Evolutionary conservation across 139 green algal species (phyloP).

Genomic region (Trebouxia sp.): DNA sequence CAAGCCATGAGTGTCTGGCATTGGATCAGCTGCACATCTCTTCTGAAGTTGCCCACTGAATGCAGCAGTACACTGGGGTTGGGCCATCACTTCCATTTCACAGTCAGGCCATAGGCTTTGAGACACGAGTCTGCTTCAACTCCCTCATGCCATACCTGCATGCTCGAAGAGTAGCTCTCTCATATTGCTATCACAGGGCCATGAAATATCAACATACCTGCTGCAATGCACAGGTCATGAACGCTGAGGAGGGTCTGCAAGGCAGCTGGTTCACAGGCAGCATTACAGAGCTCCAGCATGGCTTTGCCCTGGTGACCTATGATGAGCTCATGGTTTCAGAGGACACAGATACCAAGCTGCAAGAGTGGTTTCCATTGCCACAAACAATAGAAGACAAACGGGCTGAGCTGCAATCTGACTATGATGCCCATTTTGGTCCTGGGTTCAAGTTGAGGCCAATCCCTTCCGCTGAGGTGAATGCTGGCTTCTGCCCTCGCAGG

Average conservation of each 20-base stretch:
- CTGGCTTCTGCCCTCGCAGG: not conserved
- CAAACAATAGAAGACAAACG: not conserved
- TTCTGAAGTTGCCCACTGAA: no score
- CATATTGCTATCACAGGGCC: no score
- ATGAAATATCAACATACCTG: no score
- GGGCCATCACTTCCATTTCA: not conserved
- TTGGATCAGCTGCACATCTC: conserved; percentile 26
- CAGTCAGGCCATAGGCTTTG: not conserved
- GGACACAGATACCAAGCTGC: conserved; percentile 39
- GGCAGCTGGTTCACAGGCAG: conserved; percentile 45
- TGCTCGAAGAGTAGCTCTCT: not conserved
- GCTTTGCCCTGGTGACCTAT: conserved; percentile 50
- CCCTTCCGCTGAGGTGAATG: conserved; percentile 33
- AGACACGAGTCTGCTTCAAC: not conserved
- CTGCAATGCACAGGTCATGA: conserved; percentile 51
- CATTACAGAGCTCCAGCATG: conserved; percentile 11
- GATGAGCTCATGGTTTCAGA: conserved; percentile 37
- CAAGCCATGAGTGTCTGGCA: no score
- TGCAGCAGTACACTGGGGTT: conserved; percentile 37
- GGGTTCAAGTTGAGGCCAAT: conserved; percentile 30
- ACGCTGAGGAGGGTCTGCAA: conserved; percentile 47
- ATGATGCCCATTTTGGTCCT: conserved; percentile 25
- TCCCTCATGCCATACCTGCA: not conserved
- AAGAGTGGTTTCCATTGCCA: conserved; percentile 57
- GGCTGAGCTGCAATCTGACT: not conserved